A percentile compares a stretch with the other conserved stretches of the same genome.
phyloP scores from a whole-genome alignment of 2,329 filamentous ascomycete species.

The Aspergillus chevalieri region DNA sequence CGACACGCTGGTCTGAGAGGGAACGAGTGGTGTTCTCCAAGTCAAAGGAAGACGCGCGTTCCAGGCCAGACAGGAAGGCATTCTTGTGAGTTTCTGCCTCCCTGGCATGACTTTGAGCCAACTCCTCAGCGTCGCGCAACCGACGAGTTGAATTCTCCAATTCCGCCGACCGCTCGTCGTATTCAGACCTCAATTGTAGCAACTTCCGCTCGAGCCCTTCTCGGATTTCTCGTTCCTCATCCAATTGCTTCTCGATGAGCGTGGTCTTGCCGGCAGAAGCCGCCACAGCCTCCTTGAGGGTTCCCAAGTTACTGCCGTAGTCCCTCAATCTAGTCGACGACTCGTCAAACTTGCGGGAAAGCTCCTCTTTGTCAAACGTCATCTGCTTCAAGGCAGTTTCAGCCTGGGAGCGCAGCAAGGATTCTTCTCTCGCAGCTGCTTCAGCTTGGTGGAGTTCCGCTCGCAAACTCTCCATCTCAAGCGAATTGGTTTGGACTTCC shows the following conservation, averaged over 20 bases:
- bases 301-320: conserved; percentile 64
- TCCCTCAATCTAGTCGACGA: conserved; percentile 61
- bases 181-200: conserved; percentile 68
- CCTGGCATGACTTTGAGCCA: conserved; percentile 77
- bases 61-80: conserved; percentile 75
- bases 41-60: conserved; percentile 56
- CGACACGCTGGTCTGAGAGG: conserved; percentile 52
- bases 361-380: conserved; percentile 77
- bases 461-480: conserved; percentile 78
- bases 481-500: conserved; percentile 73
- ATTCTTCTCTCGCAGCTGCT: conserved; percentile 71
- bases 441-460: conserved; percentile 78
- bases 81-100: conserved; percentile 82
- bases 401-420: conserved; percentile 70
- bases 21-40: conserved; percentile 29
- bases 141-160: conserved; percentile 68
- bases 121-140: conserved; percentile 76
- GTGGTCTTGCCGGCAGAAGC: conserved; percentile 72
- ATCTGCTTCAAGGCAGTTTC: conserved; percentile 67
- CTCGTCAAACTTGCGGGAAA: conserved; percentile 63
- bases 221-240: conserved; percentile 69
- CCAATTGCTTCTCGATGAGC: conserved; percentile 70
- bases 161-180: conserved; percentile 73
- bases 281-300: conserved; percentile 69
- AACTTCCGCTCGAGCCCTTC: conserved; percentile 73